phyloP scores from a whole-genome alignment of 345 rosid species.

The Gossypium herbaceum region DNA sequence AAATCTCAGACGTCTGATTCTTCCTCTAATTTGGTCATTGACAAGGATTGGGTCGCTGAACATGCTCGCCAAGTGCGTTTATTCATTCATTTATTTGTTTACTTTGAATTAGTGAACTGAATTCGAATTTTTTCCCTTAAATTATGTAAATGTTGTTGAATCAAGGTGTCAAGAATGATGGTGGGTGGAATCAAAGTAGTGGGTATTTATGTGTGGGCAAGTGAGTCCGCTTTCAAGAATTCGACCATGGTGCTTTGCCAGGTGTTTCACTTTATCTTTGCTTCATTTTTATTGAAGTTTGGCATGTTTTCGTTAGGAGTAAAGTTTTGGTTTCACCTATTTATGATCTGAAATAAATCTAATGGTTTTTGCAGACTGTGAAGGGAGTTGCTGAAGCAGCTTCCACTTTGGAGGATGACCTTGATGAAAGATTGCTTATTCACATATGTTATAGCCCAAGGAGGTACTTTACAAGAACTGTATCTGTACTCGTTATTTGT shows the following conservation, averaged over 20 bases:
- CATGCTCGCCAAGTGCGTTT: constrained; percentile 77
- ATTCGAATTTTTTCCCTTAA: neutral
- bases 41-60: constrained; percentile 84
- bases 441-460: constrained; percentile 87
- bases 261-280: constrained; percentile 33
- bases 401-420: constrained; percentile 37
- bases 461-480: constrained; percentile 40
- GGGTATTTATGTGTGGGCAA: constrained; percentile 89
- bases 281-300: neutral
- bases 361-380: constrained; percentile 50
- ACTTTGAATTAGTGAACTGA: neutral
- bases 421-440: constrained; percentile 61
- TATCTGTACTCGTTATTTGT: neutral
- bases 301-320: neutral
- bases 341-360: neutral
- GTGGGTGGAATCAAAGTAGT: constrained; percentile 82
- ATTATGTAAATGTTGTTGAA: constrained; percentile 12
- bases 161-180: constrained; percentile 83
- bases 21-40: constrained; percentile 53
- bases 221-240: constrained; percentile 70
- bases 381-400: constrained; percentile 72
- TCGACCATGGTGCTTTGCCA: constrained; percentile 66
- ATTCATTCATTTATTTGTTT: neutral
- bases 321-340: neutral
- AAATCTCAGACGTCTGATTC: constrained; percentile 62